Evolutionary conservation across 805 yeast species (phyloP).

Genomic region (Suhomyces pyralidae): DNA sequence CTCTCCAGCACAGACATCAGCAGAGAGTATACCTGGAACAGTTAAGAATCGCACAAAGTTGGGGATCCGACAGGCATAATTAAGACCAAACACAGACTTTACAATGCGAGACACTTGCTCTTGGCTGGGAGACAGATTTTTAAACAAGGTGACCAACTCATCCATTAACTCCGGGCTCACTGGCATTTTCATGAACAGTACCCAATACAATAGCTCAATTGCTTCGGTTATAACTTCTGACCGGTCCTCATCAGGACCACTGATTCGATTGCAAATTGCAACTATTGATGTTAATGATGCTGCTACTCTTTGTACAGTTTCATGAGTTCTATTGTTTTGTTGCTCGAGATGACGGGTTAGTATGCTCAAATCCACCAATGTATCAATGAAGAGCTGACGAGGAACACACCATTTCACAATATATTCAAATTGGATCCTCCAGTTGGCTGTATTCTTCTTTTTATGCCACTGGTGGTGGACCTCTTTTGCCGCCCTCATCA

Average conservation of each 20-base stretch:
- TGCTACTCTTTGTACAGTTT: background rate
- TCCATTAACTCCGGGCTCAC: background rate
- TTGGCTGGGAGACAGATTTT: background rate
- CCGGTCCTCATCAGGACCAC: background rate
- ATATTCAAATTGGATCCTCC: constrained; percentile 3
- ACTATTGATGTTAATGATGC: background rate
- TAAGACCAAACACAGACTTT: background rate
- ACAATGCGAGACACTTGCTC: background rate
- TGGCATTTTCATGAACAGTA: too few relatives aligned
- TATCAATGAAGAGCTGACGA: background rate
- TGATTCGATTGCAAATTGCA: background rate
- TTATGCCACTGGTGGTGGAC: constrained; percentile 1
- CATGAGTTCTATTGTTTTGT: background rate
- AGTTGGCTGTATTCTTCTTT: background rate
- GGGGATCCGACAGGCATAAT: background rate
- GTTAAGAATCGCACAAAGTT: constrained; percentile 11
- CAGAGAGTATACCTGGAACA: constrained; percentile 6
- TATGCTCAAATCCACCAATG: background rate
- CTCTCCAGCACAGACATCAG: background rate
- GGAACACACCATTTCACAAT: constrained; percentile 3
- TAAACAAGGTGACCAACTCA: background rate
- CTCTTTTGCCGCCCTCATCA: constrained; percentile 19
- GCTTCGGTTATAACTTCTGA: too few relatives aligned
- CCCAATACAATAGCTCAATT: too few relatives aligned
- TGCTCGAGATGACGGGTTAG: background rate